phyloP scores from a whole-genome alignment of 169 alveolate species.

The Perkinsus marinus region DNA sequence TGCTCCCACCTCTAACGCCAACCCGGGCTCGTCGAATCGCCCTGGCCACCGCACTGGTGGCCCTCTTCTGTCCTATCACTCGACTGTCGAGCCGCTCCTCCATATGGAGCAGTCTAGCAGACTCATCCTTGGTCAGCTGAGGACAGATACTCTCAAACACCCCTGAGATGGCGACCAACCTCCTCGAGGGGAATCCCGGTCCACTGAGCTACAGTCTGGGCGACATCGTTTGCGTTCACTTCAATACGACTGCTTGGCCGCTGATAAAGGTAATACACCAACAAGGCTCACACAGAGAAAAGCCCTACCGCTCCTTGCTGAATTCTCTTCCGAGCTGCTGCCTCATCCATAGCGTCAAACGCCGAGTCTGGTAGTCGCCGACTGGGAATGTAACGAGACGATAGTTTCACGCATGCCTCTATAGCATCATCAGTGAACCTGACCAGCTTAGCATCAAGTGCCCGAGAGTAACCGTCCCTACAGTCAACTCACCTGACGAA shows the following conservation, averaged over 20 bases:
- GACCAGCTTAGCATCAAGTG: too few relatives aligned
- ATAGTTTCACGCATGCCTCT: background rate
- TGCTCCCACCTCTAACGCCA: slow-evolving; percentile 18
- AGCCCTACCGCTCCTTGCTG: slow-evolving; percentile 9
- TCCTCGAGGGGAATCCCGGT: slow-evolving; percentile 67
- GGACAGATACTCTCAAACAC: background rate
- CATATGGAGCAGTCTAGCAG: background rate
- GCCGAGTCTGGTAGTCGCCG: slow-evolving; percentile 67
- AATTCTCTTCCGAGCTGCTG: slow-evolving; percentile 61
- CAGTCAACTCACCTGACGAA: slow-evolving; percentile 35
- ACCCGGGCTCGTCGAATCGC: slow-evolving; percentile 58
- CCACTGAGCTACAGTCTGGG: slow-evolving; percentile 59
- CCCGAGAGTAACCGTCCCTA: too few relatives aligned
- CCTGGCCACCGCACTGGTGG: slow-evolving; percentile 31
- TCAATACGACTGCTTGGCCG: slow-evolving; percentile 48
- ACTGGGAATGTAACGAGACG: slow-evolving; percentile 16
- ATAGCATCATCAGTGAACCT: background rate
- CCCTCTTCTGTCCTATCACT: slow-evolving; percentile 43
- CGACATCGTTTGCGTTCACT: slow-evolving; percentile 65
- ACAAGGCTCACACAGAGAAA: background rate
- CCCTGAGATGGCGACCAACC: slow-evolving; percentile 2
- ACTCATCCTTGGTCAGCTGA: background rate
- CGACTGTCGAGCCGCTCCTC: slow-evolving; percentile 5
- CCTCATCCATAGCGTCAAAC: slow-evolving; percentile 62
- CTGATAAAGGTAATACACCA: background rate